These are phyloP conservation scores for Leishmania gerbilli DNA, from an alignment of 208 protist species.

Conservation along the genomic window DNA sequence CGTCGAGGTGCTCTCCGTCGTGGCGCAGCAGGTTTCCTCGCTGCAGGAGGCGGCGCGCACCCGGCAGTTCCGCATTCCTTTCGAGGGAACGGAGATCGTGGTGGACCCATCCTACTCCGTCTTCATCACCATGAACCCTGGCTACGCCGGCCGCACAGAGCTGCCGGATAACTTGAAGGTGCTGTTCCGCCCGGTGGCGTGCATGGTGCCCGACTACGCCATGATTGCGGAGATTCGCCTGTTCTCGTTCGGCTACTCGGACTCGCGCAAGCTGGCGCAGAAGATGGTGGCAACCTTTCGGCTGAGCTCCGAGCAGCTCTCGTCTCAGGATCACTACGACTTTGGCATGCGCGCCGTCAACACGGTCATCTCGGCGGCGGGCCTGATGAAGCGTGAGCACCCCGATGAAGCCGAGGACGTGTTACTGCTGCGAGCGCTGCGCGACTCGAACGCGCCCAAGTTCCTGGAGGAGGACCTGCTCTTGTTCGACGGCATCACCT, in stretches of 20 bases:
- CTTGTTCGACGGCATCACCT: slow-evolving; percentile 97
- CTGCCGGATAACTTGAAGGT: slow-evolving; percentile 98
- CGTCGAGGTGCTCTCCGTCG: slow-evolving; percentile 96
- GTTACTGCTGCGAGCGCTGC: slow-evolving; percentile 94
- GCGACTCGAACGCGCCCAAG: slow-evolving; percentile 98
- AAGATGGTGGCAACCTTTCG: slow-evolving; percentile 98
- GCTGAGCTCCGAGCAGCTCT: slow-evolving; percentile 98
- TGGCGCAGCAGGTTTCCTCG: slow-evolving; percentile 96
- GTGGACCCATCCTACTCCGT: slow-evolving; percentile 94
- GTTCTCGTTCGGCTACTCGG: slow-evolving; percentile 98
- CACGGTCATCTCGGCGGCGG: slow-evolving; percentile 97
- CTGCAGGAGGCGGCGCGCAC: slow-evolving; percentile 91
- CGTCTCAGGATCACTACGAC: slow-evolving; percentile 98
- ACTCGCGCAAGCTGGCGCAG: slow-evolving; percentile 93
- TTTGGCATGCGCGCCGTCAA: slow-evolving; percentile 99
- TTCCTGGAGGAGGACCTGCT: slow-evolving; percentile 95
- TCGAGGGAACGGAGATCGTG: slow-evolving; percentile 94
- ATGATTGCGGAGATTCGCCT: slow-evolving; percentile 98
- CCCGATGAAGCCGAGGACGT: slow-evolving; percentile 94
- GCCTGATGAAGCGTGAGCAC: slow-evolving; percentile 95
- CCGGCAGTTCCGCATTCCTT: slow-evolving; percentile 89
- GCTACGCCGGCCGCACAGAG: slow-evolving; percentile 98
- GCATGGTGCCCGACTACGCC: slow-evolving; percentile 99
- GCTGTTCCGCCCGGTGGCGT: slow-evolving; percentile 97
- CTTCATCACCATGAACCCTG: slow-evolving; percentile 99